Evolutionary conservation across 192 early-diverging fungal species (phyloP).

Genomic region (Gryganskiella cystojenkinii): DNA sequence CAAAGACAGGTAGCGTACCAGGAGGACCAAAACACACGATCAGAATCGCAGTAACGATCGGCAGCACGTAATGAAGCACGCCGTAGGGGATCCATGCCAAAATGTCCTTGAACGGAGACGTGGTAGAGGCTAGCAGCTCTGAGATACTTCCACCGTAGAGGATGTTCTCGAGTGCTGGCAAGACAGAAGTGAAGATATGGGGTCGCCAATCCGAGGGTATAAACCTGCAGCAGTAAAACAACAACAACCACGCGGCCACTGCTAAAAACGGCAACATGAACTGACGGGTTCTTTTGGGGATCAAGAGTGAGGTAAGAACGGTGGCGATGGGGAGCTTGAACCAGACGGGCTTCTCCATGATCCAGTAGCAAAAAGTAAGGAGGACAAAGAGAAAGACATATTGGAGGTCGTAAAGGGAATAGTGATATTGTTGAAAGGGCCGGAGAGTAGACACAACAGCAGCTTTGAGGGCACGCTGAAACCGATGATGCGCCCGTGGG

Average conservation of each 20-base stretch:
- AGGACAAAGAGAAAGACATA: constrained; percentile 57
- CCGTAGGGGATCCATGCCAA: constrained; percentile 79
- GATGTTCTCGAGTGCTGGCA: constrained; percentile 73
- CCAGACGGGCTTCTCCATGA: constrained; percentile 51
- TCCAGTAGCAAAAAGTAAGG: constrained; percentile 47
- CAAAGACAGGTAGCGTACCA: constrained; percentile 60
- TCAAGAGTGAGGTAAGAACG: constrained; percentile 16
- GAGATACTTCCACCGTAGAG: constrained; percentile 72
- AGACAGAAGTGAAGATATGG: constrained; percentile 69
- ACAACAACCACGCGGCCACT: constrained; percentile 63
- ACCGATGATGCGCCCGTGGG: constrained; percentile 4
- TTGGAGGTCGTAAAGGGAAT: constrained; percentile 54
- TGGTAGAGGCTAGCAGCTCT: constrained; percentile 63
- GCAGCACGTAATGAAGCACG: constrained; percentile 72
- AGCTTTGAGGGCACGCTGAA: constrained; percentile 19
- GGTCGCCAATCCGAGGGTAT: constrained; percentile 63
- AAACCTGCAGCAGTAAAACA: constrained; percentile 65
- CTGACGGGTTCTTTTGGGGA: constrained; percentile 53
- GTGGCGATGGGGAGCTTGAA: constrained; percentile 43
- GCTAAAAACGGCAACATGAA: constrained; percentile 62
- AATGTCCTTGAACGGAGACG: constrained; percentile 64
- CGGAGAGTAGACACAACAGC: constrained; percentile 12
- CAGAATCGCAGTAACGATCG: constrained; percentile 62
- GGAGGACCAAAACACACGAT: constrained; percentile 64
- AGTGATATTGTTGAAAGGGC: constrained; percentile 41